Evolutionary conservation across 1,139 yeast genomes (phyloP).

Genomic region (Arxiozyma bovina): DNA sequence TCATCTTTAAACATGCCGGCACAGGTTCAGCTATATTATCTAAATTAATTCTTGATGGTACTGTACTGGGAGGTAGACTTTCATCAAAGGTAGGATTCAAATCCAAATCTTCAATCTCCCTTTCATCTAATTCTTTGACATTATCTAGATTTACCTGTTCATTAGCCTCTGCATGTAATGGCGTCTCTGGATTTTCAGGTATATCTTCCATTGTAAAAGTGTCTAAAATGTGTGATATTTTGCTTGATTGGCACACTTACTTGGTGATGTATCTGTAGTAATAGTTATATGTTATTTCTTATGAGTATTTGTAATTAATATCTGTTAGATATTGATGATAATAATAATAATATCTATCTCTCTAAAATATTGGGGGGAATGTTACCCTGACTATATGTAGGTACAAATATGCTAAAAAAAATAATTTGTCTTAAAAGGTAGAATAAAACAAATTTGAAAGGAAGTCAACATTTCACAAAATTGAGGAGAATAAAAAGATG

Average conservation of each 20-base stretch:
- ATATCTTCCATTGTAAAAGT: neutral
- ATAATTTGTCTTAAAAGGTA: too few species aligned
- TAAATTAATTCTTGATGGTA: slow-evolving; percentile 11
- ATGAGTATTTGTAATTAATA: too few species aligned
- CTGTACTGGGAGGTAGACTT: slow-evolving; percentile 8
- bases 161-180: slow-evolving; percentile 41
- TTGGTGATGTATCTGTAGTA: neutral
- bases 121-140: slow-evolving; percentile 28
- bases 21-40: slow-evolving; percentile 9
- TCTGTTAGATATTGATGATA: too few species aligned
- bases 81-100: slow-evolving; percentile 30
- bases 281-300: neutral
- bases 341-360: too few species aligned
- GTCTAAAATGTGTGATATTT: neutral
- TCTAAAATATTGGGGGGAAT: too few species aligned
- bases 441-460: too few species aligned
- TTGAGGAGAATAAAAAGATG: too few species aligned
- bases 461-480: too few species aligned
- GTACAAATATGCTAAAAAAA: too few species aligned
- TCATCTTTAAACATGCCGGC: neutral
- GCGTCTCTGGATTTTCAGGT: slow-evolving; percentile 37
- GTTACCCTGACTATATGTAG: too few species aligned
- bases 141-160: slow-evolving; percentile 33
- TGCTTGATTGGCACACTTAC: neutral
- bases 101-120: slow-evolving; percentile 28